Base-by-base conservation (phyloP, 164 flowering plant species). In the Umbellularia californica region DNA sequence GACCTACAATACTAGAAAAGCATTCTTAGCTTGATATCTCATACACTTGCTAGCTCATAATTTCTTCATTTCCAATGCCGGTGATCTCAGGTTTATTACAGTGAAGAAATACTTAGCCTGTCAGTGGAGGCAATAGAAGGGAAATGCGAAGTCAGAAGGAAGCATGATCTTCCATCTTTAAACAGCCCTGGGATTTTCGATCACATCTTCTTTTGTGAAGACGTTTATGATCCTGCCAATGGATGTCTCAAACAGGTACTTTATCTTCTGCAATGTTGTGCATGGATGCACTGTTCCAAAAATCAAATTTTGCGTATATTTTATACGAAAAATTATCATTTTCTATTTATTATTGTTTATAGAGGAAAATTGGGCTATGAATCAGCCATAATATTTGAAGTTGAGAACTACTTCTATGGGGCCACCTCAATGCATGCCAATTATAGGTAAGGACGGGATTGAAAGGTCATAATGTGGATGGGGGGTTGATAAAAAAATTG, bases 161-260 rank as follows among this genome's bases (percentile, higher is more conserved):
- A 88, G 85, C 75, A 83, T 75, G 92, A 90, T 70, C 80, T 95
- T 76, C 88, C 88, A 65, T 70, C 82, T 35, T 60, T 73, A 35
- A 78, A 80, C 74, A 78, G 72, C 55, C 90, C 86, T 79, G 84
- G 73, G 10, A 80, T 86, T 60, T 90, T 80, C 80, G 87, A 91
- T 51, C 97, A 95, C 74, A 78, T 90, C 10, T 95, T 95, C 89
- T 92, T 87, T 74, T 93, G 99, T 79, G 95, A 93, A 74, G 85
- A 77, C 72, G 25, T 86, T 15, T 95, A 91, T 83, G 97, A 95
- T 79, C 89, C 95, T 80, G 75, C 77, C 25, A 92, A 86, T 35
- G 97, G 97, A 70, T 75, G 97, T 24, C 62, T 91, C 77, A 93
- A 92, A 81, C 95, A 87, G 99, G 99, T 95, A 75, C 5, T 17